Conservation (phyloP, 768 basidiomycete species). For the Termitomyces sp. region DNA sequence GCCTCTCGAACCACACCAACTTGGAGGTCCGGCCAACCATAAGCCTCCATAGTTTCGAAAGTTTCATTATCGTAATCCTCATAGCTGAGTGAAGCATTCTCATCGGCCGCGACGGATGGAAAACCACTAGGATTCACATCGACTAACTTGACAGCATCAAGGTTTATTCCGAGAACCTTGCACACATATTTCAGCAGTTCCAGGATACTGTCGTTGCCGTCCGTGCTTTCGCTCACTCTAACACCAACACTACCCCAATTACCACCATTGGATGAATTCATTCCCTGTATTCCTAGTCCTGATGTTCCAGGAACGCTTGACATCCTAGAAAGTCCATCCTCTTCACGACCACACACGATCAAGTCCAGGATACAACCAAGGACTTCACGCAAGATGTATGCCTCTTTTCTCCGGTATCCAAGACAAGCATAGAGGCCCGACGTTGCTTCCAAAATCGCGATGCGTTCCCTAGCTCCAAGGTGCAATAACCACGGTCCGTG, state of each 20-base stretch:
- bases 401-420: constrained; percentile 86
- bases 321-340: constrained; percentile 47
- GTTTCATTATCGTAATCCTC: constrained; percentile 35
- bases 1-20: constrained; percentile 92
- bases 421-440: constrained; percentile 76
- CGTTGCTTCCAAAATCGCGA: constrained; percentile 62
- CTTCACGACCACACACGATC: constrained; percentile 79
- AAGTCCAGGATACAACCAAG: constrained; percentile 81
- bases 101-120: neutral
- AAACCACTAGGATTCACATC: constrained; percentile 17
- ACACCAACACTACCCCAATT: constrained; percentile 59
- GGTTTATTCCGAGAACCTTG: constrained; percentile 74
- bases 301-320: constrained; percentile 33
- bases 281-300: constrained; percentile 44
- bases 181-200: constrained; percentile 69
- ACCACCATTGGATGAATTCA: constrained; percentile 24
- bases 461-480: constrained; percentile 69
- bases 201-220: constrained; percentile 82
- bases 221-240: constrained; percentile 64
- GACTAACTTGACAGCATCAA: constrained; percentile 61
- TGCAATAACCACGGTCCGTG: constrained; percentile 88
- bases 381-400: constrained; percentile 79
- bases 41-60: constrained; percentile 41
- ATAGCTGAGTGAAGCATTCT: neutral
- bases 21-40: constrained; percentile 95